Evolutionary conservation across 2,329 filamentous ascomycete species (phyloP), one percentile per base, ranked within the genome.

Genomic region (Nemania sp.): DNA sequence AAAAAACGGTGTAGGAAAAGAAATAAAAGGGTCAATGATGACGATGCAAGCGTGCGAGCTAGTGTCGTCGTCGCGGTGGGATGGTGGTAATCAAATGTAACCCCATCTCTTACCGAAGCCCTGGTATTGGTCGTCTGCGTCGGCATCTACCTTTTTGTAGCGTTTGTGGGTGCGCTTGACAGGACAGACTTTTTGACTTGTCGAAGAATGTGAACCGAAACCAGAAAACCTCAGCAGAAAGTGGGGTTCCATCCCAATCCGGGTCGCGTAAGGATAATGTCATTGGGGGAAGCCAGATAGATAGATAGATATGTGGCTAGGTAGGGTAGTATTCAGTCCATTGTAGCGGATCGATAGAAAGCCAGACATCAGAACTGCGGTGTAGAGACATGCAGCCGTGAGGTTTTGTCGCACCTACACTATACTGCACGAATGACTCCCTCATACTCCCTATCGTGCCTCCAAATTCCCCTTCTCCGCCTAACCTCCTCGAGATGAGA

Each of bases 21-120:
- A 34, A 49, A 40, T 28, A 9, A 43, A 30, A 34, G 30, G 33
- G 47, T 12, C 31, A 46, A 47, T 7, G 31, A 43, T 45, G 40
- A 49, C 31, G 45, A 46, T 44, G 46, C 52, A 51, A 33, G 42
- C n/a, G n/a, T n/a, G 12, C 5, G 28, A 47, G 47, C 42, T 52
- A 52, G 11, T 6, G 20, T 41, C 44, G 34, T 52, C 47, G 49
- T 52, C 26, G 14, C 11, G 20, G n/a, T 9, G 12, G 23, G 14
- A 60, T 59, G 63, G 63, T 66, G 61, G 63, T 66, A 61, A 66
- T 65, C 63, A 49, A 65, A 66, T 66, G 57, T 48, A 55, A 66
- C 64, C 59, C 59, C 61, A 59, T 15, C 54, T 41, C 49, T 55
- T 52, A 48, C 46, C 57, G 59, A 53, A 31, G 53, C 33, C 34